Conservation (phyloP, 208 protist species). For the Wallacemonas sp. region DNA sequence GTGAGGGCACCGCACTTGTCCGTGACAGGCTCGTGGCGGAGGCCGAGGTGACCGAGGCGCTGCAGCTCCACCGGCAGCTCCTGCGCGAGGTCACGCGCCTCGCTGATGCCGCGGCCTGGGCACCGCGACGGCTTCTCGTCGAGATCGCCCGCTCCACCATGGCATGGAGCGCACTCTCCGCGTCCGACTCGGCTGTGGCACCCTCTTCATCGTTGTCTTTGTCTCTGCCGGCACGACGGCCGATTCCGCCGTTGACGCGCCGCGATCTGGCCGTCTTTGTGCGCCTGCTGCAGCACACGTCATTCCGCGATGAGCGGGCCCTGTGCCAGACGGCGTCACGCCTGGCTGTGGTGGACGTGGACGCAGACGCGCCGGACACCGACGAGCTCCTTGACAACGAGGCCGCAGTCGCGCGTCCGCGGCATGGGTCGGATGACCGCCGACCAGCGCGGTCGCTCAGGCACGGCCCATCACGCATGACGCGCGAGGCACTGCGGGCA, state of each 20-base stretch:
- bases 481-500: not conserved
- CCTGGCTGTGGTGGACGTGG: conserved; percentile 15
- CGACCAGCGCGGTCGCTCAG: too few species aligned
- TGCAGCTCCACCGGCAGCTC: conserved; percentile 13
- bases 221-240: too few species aligned
- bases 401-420: too few species aligned
- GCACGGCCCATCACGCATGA: too few species aligned
- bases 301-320: conserved; percentile 56
- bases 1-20: not conserved
- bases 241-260: conserved; percentile 34
- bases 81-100: conserved; percentile 26
- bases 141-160: conserved; percentile 42
- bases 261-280: conserved; percentile 39
- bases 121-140: conserved; percentile 55
- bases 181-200: not conserved
- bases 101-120: conserved; percentile 30
- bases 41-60: not conserved
- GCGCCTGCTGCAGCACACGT: conserved; percentile 44
- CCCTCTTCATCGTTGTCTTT: not conserved
- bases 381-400: too few species aligned
- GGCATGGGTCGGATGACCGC: too few species aligned
- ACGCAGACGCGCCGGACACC: not conserved
- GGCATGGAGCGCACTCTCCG: conserved; percentile 21
- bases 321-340: conserved; percentile 47
- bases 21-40: not conserved